Evolutionary conservation across 2,329 filamentous ascomycete genomes (phyloP).

Genomic region (Colletotrichum echinochloae): DNA sequence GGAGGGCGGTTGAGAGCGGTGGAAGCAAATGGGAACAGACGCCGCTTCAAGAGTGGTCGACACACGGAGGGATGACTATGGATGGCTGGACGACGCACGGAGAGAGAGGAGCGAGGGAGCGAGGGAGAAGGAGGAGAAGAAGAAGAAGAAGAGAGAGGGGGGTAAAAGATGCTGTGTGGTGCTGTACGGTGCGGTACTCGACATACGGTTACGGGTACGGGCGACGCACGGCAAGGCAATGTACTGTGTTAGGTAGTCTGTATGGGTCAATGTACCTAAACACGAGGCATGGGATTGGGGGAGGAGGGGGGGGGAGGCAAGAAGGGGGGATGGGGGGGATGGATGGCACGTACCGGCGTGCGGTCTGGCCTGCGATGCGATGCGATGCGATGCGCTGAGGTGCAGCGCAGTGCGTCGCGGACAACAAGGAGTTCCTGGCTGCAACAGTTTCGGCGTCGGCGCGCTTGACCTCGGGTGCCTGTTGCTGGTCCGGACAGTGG

Average conservation of each 20-base stretch:
- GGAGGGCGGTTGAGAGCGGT: conserved; percentile 6
- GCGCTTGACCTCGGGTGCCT: conserved; percentile 16
- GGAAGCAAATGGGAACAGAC: conserved; percentile 23
- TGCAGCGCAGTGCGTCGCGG: conserved; percentile 31
- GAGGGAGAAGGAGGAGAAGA: not conserved
- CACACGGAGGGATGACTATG: conserved; percentile 12
- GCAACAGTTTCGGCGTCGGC: conserved; percentile 48
- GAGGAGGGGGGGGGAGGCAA: not conserved
- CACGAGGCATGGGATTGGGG: not conserved
- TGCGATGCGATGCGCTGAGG: conserved; percentile 33
- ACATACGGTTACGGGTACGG: not conserved
- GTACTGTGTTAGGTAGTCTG: not conserved
- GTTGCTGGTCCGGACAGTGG: conserved; percentile 13
- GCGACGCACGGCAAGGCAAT: not conserved
- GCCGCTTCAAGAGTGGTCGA: conserved; percentile 25
- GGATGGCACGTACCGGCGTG: conserved; percentile 33
- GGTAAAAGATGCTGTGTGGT: not conserved
- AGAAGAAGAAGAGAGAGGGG: too few relatives aligned
- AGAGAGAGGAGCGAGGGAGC: not conserved
- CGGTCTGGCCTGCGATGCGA: conserved; percentile 25
- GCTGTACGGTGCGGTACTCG: not conserved
- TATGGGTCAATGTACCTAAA: conserved; percentile 10
- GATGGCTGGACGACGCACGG: not conserved
- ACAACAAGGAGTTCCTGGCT: conserved; percentile 44
- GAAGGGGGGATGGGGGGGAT: conserved; percentile 13